phyloP scores from a whole-genome alignment of 495 filamentous ascomycete genomes.

The Penicillium waksmanii region DNA sequence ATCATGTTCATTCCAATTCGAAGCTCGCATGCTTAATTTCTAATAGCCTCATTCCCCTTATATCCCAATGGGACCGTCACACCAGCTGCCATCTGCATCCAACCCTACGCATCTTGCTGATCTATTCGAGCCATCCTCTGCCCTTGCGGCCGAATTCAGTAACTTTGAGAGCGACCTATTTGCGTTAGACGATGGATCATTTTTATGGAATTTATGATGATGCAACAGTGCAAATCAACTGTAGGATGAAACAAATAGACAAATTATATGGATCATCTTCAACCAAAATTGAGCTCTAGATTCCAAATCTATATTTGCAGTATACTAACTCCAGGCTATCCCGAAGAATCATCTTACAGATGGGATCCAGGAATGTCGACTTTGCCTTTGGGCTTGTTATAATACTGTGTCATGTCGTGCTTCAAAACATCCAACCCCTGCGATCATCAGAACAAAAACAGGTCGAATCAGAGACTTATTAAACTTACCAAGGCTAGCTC shows the following conservation, averaged over 20 bases:
- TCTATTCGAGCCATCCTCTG: conserved; percentile 15
- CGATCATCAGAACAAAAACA: neutral
- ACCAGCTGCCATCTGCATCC: neutral
- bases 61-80: neutral
- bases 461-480: no score
- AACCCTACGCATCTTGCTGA: neutral
- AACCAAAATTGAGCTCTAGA: no score
- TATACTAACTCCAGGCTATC: neutral
- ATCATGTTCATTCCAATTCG: neutral
- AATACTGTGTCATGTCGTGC: conserved; percentile 39
- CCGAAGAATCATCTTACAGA: conserved; percentile 11
- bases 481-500: conserved; percentile 31
- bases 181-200: conserved; percentile 26
- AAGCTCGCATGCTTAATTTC: neutral
- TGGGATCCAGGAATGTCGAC: neutral
- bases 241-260: no score
- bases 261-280: no score
- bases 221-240: neutral
- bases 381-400: conserved; percentile 12
- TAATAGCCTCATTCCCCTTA: neutral
- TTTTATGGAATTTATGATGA: conserved; percentile 29
- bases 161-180: conserved; percentile 30
- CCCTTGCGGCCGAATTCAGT: conserved; percentile 23
- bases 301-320: no score
- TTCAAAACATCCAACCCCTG: conserved; percentile 34